Evolutionary conservation across 129 eudicot genomes (phyloP).

Genomic region (Artemisia argyi): DNA sequence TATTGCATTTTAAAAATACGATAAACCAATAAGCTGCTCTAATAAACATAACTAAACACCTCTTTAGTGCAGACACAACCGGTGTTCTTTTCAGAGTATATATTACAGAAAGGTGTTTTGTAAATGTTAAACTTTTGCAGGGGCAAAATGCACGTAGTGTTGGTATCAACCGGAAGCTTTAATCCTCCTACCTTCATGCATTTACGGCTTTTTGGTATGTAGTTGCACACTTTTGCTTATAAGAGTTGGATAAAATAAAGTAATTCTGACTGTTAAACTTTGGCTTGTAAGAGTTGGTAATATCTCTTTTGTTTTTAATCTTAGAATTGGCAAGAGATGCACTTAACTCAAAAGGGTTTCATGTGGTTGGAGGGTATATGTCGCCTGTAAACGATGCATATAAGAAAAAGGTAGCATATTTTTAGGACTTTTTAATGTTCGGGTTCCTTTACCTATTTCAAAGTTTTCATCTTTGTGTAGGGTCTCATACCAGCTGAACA

Average conservation of each 20-base stretch:
- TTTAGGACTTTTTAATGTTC: not conserved
- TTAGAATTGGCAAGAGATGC: slow-evolving; percentile 94
- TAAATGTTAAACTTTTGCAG: slow-evolving; percentile 30
- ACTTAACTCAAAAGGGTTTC: slow-evolving; percentile 63
- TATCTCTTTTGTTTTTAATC: not conserved
- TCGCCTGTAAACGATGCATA: slow-evolving; percentile 96
- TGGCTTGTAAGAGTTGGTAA: too few relatives aligned
- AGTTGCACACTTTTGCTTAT: not conserved
- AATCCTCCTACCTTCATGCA: slow-evolving; percentile 98
- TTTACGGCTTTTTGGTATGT: slow-evolving; percentile 88
- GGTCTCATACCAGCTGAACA: slow-evolving; percentile 78
- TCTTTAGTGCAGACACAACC: too few relatives aligned
- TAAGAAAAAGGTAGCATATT: slow-evolving; percentile 61
- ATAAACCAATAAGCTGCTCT: too few relatives aligned
- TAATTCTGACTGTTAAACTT: not conserved
- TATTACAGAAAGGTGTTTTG: too few relatives aligned
- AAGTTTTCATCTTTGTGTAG: slow-evolving; percentile 31
- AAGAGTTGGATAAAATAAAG: not conserved
- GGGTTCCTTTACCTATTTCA: not conserved
- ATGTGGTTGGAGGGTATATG: slow-evolving; percentile 92
- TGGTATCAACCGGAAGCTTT: slow-evolving; percentile 92
- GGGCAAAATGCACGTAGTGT: slow-evolving; percentile 49
- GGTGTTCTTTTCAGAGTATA: too few relatives aligned
- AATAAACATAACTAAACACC: too few relatives aligned
- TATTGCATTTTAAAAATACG: too few relatives aligned